Evolutionary conservation across 768 basidiomycete species (phyloP), one percentile per base, ranked within the genome.

Genomic region (Lanmaoa pseudosensibilis): DNA sequence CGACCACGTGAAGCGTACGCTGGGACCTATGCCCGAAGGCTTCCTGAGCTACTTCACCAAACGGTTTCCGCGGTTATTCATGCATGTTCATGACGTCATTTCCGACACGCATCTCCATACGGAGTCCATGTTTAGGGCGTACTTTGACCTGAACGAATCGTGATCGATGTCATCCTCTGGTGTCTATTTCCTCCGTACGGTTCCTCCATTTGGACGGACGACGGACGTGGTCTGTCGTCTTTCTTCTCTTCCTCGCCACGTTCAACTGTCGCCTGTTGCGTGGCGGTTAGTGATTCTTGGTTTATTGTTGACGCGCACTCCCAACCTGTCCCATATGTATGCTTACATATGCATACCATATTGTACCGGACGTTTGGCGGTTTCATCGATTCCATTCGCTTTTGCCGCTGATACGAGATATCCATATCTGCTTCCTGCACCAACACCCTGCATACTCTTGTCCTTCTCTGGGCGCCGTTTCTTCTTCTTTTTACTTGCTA

Each of bases 31-130:
- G 80, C 97, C 97, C 0, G 87, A 89, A 58, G 96, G 96, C 12
- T 98, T 91, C 78, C 74, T 99, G 51, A 76, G 80, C 1, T 99
- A 98, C 73, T 99, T 98, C 69, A 98, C 96, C 3, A 80, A 84
- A 32, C 85, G 94, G n/a, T 98, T 89, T 75, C 97, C 97, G 15
- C 78, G 75, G 16, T 80, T 98, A 10, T 93, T 99, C 80, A 76
- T 98, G 47, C 94, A 98, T 69, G 94, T 98, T 21, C 89, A 96
- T 65, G 71, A 77, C n/a, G 92, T 94, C 64, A 80, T 99, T 61
- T 79, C 81, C 10, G 77, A 80, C 32, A 88, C 87, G 13, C 75
- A 81, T n/a, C 77, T 98, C 40, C 79, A 85, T 49, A 77, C 80
- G 59, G 97, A 98, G 70, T 84, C 90, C 16, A 92, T 94, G 88